Evolutionary conservation across 2,329 filamentous ascomycete genomes (phyloP).

Genomic region (Chaetomium sp.): DNA sequence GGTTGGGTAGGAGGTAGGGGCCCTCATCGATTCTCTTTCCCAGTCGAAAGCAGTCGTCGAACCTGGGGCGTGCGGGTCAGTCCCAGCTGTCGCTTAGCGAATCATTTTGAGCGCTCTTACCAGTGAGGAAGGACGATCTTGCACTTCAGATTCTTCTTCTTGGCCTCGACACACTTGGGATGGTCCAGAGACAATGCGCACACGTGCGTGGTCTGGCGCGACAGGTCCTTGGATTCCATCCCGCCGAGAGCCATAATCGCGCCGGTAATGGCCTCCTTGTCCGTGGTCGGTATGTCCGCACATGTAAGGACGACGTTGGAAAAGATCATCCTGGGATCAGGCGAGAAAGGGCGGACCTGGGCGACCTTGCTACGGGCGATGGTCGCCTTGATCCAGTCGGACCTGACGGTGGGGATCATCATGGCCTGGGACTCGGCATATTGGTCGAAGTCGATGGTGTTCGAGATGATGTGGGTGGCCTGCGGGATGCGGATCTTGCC

Average conservation of each 20-base stretch:
- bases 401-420: constrained; percentile 82
- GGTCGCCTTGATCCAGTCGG: constrained; percentile 76
- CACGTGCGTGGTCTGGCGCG: constrained; percentile 80
- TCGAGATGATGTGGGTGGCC: constrained; percentile 62
- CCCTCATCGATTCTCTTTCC: constrained; percentile 87
- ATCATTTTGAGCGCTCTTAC: constrained; percentile 43
- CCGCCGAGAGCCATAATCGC: constrained; percentile 89
- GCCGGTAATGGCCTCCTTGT: constrained; percentile 90
- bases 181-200: constrained; percentile 79
- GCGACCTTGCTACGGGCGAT: constrained; percentile 69
- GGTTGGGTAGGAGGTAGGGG: constrained; percentile 83
- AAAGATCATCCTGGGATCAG: constrained; percentile 89
- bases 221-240: constrained; percentile 71
- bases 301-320: constrained; percentile 81
- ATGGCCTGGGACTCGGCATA: constrained; percentile 73
- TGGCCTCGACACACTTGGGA: constrained; percentile 66
- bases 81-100: background rate
- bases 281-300: constrained; percentile 78
- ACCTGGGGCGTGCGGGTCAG: constrained; percentile 61
- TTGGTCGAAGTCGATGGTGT: constrained; percentile 88
- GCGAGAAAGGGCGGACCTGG: constrained; percentile 82
- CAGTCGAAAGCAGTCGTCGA: constrained; percentile 93
- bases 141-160: constrained; percentile 66
- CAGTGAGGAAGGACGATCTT: constrained; percentile 94
- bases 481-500: constrained; percentile 52